A percentile compares a stretch with the other conserved stretches of the same genome.
Conservation (phyloP, 1,284 basidiomycete genomes). For the Amylostereum areolatum region DNA sequence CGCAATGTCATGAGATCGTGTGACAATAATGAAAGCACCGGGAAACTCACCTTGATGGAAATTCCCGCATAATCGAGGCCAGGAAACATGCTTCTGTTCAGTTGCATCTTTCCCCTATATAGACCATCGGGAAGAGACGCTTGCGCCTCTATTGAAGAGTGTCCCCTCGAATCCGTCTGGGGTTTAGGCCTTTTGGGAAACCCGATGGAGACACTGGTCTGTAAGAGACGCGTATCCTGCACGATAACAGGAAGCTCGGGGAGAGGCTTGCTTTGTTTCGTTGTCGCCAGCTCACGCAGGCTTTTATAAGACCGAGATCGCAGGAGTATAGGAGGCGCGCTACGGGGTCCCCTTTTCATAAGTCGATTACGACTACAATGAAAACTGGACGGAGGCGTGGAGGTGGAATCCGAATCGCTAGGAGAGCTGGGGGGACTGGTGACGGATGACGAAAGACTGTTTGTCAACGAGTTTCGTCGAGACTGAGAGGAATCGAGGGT, state of each 20-base stretch:
- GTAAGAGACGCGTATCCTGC: conserved; percentile 42
- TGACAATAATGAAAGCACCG: neutral
- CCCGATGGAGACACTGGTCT: conserved; percentile 51
- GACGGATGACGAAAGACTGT: conserved; percentile 16
- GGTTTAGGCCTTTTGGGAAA: conserved; percentile 61
- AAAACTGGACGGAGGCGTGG: conserved; percentile 14
- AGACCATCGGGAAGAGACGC: conserved; percentile 57
- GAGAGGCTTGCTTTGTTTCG: conserved; percentile 34
- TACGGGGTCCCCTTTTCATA: conserved; percentile 40
- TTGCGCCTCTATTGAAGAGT: conserved; percentile 42
- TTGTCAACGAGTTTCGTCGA: conserved; percentile 12
- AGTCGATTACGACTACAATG: conserved; percentile 24
- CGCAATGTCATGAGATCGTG: conserved; percentile 1
- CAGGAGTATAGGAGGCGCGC: conserved; percentile 28
- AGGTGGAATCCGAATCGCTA: conserved; percentile 41
- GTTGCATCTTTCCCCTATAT: conserved; percentile 47
- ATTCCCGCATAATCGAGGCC: conserved; percentile 61
- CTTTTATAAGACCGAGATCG: conserved; percentile 21
- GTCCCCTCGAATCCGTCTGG: conserved; percentile 20
- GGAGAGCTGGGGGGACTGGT: conserved; percentile 35
- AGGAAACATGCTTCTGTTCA: conserved; percentile 56
- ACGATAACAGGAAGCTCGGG: conserved; percentile 36
- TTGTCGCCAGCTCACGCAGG: neutral
- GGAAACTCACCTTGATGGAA: conserved; percentile 49
- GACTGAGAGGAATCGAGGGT: conserved; percentile 30